Conservation (phyloP, 192 early-diverging fungal genomes). For the Chytriomyces confervae region DNA sequence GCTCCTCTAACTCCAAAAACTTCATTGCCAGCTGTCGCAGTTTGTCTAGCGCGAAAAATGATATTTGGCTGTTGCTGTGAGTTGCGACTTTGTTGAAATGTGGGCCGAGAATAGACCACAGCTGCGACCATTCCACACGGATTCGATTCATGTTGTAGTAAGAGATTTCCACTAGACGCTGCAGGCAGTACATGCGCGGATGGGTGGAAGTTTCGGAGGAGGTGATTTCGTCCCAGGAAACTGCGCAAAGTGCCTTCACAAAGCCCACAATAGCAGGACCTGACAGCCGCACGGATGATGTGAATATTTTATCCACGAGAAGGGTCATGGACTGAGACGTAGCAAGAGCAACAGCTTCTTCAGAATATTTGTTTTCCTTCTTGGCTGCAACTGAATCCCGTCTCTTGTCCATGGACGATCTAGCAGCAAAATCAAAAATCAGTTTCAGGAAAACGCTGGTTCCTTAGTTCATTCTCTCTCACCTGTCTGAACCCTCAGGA, state of each 20-base stretch:
- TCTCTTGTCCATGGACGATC: background rate
- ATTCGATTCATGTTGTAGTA: slow-evolving; percentile 99
- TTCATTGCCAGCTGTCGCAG: slow-evolving; percentile 92
- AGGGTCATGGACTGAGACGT: slow-evolving; percentile 76
- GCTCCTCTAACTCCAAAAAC: slow-evolving; percentile 94
- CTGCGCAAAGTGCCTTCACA: slow-evolving; percentile 81
- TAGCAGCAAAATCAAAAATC: background rate
- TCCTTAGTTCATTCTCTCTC: background rate
- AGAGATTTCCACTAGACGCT: slow-evolving; percentile 89
- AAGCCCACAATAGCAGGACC: slow-evolving; percentile 89
- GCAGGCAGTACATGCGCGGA: slow-evolving; percentile 77
- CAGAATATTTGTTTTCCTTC: slow-evolving; percentile 17
- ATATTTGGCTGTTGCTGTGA: slow-evolving; percentile 82
- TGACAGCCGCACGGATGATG: slow-evolving; percentile 76
- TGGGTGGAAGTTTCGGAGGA: slow-evolving; percentile 51
- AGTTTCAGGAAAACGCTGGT: background rate
- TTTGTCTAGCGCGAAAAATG: slow-evolving; percentile 90
- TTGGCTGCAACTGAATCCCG: background rate
- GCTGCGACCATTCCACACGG: slow-evolving; percentile 92
- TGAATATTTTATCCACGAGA: slow-evolving; percentile 85
- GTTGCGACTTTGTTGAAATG: slow-evolving; percentile 90
- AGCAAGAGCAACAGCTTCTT: slow-evolving; percentile 58
- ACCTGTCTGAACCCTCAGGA: slow-evolving; percentile 45
- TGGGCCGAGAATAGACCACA: slow-evolving; percentile 74
- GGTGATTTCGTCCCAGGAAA: slow-evolving; percentile 89